Evolutionary conservation across 495 filamentous ascomycete species (phyloP).

Genomic region (Aspergillus mulundensis): DNA sequence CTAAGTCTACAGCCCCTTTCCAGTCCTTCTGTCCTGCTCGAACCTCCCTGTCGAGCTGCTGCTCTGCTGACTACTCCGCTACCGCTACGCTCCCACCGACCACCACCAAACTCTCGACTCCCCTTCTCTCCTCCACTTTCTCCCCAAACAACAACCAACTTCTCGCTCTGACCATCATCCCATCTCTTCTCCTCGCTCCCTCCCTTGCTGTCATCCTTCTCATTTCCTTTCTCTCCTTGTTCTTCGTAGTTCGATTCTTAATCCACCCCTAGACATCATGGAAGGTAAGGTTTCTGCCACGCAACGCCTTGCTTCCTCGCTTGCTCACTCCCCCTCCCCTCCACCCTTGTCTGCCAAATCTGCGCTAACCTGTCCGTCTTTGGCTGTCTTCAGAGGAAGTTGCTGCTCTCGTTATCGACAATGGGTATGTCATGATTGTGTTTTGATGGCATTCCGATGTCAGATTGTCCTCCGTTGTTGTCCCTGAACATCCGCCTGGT

Average conservation of each 20-base stretch:
- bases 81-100: constrained; percentile 9
- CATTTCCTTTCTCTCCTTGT: constrained; percentile 28
- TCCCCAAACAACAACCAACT: constrained; percentile 33
- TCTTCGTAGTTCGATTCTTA: constrained; percentile 33
- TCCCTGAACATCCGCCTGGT: constrained; percentile 6
- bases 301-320: constrained; percentile 30
- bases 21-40: constrained; percentile 1
- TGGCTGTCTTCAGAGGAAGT: constrained; percentile 80
- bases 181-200: constrained; percentile 21
- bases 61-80: constrained; percentile 9
- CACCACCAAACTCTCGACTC: constrained; percentile 21
- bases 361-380: constrained; percentile 48
- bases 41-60: neutral
- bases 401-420: constrained; percentile 99
- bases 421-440: constrained; percentile 75
- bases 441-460: constrained; percentile 21
- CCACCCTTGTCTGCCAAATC: constrained; percentile 13
- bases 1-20: constrained; percentile 1
- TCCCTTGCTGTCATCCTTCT: constrained; percentile 20
- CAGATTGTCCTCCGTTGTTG: constrained; percentile 7
- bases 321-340: constrained; percentile 18
- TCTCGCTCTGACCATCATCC: constrained; percentile 24
- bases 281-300: constrained; percentile 64
- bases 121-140: constrained; percentile 21
- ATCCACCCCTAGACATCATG: constrained; percentile 56